phyloP scores from a whole-genome alignment of 169 alveolate species.

The Plasmodium gaboni region DNA sequence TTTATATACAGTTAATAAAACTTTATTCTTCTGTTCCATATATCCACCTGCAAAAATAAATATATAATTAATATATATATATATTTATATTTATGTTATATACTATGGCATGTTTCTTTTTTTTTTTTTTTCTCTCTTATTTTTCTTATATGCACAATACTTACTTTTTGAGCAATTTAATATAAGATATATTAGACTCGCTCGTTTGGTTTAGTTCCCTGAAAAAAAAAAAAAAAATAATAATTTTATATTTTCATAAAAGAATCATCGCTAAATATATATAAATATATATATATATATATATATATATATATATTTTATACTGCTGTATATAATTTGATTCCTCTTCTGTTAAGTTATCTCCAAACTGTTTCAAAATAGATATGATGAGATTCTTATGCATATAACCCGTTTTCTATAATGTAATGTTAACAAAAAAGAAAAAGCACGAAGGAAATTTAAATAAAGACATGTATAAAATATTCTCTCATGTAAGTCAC shows the following conservation, averaged over 20 bases:
- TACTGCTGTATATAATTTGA: slow-evolving; percentile 29
- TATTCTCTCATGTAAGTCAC: too few species aligned
- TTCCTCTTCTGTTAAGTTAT: slow-evolving; percentile 47
- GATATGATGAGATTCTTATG: slow-evolving; percentile 54
- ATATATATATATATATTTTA: neutral
- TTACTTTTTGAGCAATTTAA: slow-evolving; percentile 28
- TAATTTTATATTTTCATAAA: neutral
- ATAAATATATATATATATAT: neutral
- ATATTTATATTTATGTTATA: too few species aligned
- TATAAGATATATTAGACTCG: slow-evolving; percentile 45
- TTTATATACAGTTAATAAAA: too few species aligned
- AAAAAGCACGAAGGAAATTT: neutral
- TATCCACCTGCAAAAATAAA: too few species aligned
- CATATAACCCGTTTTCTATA: slow-evolving; percentile 71
- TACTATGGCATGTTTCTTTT: neutral
- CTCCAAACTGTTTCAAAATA: slow-evolving; percentile 61
- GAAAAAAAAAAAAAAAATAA: slow-evolving; percentile 11
- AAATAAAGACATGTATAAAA: neutral
- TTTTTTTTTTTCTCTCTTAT: neutral
- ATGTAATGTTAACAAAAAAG: neutral
- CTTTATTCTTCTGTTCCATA: too few species aligned
- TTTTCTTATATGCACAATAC: too few species aligned
- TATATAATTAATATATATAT: too few species aligned
- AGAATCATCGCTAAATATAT: neutral
- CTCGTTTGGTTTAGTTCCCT: slow-evolving; percentile 43